phyloP scores from a whole-genome alignment of 2,329 filamentous ascomycete species.

The Dissoconium aciculare region DNA sequence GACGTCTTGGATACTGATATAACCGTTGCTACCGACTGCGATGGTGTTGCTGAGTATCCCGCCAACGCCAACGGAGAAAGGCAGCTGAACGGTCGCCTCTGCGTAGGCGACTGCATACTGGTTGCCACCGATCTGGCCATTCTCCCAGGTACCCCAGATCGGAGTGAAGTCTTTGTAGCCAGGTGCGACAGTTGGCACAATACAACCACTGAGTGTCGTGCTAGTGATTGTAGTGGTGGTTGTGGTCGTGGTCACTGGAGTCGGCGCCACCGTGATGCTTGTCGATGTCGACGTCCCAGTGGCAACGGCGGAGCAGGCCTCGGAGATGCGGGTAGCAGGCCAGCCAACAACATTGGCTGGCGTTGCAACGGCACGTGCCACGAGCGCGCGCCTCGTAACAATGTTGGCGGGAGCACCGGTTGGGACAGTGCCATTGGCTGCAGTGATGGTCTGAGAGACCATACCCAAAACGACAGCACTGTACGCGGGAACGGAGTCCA shows the following conservation, averaged over 20 bases:
- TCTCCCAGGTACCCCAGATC: neutral
- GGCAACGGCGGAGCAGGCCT: neutral
- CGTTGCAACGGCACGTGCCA: neutral
- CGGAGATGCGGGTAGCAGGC: neutral
- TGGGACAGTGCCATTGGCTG: neutral
- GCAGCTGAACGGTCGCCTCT: neutral
- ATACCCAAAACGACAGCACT: neutral
- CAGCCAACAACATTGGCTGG: neutral
- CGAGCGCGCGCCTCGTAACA: neutral
- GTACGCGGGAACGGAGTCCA: neutral
- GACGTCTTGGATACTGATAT: neutral
- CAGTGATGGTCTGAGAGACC: neutral
- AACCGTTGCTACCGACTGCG: neutral
- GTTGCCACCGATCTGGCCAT: neutral
- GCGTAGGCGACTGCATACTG: neutral
- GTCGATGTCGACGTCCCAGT: neutral
- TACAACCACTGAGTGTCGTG: neutral
- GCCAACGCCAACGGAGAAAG: neutral
- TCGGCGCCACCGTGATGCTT: neutral
- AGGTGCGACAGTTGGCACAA: neutral
- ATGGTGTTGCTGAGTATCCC: neutral
- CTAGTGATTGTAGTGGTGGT: neutral
- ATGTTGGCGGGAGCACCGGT: neutral
- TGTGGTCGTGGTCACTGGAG: neutral
- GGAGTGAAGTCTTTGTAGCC: conserved; percentile 1